Conservation (phyloP, 768 basidiomycete genomes). For the Mycena capillaripes region DNA sequence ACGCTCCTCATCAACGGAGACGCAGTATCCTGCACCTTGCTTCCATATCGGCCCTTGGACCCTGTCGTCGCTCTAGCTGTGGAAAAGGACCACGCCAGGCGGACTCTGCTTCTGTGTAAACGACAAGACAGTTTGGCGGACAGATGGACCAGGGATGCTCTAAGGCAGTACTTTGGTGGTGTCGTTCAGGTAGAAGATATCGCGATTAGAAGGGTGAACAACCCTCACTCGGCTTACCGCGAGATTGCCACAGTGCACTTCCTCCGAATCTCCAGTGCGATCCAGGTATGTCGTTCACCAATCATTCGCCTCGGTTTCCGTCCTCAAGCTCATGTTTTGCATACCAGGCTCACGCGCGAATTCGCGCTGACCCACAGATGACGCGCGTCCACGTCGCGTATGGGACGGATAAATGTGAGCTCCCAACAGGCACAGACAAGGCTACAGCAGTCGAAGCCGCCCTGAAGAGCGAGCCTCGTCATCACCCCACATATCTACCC, state of each 20-base stretch:
- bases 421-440: neutral
- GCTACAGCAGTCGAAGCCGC: neutral
- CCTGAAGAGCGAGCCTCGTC: neutral
- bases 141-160: neutral
- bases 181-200: neutral
- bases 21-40: neutral
- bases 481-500: neutral
- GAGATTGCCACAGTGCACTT: constrained; percentile 1
- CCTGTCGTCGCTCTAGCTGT: constrained; percentile 1
- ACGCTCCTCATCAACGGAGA: neutral
- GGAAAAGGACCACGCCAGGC: neutral
- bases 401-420: constrained; percentile 6
- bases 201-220: neutral
- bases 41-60: constrained; percentile 5
- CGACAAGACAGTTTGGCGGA: neutral
- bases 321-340: neutral
- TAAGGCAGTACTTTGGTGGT: neutral
- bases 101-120: constrained; percentile 1
- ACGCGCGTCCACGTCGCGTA: constrained; percentile 5
- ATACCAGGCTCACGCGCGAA: neutral
- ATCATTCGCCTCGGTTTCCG: neutral
- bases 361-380: constrained; percentile 11
- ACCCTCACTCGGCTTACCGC: neutral
- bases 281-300: neutral
- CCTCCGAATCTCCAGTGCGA: neutral